Conservation (phyloP, 2,329 filamentous ascomycete species). For the Diaporthe sp. region DNA sequence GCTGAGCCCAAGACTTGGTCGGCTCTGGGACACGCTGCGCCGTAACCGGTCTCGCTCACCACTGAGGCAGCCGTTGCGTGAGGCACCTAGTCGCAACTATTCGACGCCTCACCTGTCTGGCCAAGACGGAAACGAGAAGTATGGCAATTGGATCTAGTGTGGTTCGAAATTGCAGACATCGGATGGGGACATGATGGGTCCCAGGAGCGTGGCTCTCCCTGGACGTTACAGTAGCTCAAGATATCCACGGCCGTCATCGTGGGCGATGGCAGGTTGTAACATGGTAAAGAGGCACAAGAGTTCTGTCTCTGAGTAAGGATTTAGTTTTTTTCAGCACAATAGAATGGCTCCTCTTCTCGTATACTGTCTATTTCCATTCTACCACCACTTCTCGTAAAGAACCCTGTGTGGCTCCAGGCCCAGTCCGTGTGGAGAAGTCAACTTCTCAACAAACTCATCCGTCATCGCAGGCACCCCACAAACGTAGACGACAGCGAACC, state of each 20-base stretch:
- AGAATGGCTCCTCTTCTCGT: not conserved
- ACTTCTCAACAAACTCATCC: slow-evolving; percentile 70
- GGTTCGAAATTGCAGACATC: slow-evolving; percentile 38
- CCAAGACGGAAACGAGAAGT: slow-evolving; percentile 25
- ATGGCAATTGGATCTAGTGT: slow-evolving; percentile 43
- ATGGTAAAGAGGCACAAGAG: not conserved
- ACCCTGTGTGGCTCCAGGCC: slow-evolving; percentile 49
- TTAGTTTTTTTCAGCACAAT: slow-evolving; percentile 13
- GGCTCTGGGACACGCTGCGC: slow-evolving; percentile 39
- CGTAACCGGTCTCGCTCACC: slow-evolving; percentile 40
- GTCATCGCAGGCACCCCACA: slow-evolving; percentile 80
- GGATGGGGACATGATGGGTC: slow-evolving; percentile 2
- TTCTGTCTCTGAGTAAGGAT: not conserved
- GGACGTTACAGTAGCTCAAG: slow-evolving; percentile 2
- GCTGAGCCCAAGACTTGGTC: slow-evolving; percentile 37
- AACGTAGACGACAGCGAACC: slow-evolving; percentile 71
- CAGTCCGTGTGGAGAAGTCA: slow-evolving; percentile 51
- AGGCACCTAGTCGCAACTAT: slow-evolving; percentile 26
- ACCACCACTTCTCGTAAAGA: slow-evolving; percentile 58
- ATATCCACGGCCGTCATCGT: not conserved
- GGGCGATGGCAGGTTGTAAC: not conserved
- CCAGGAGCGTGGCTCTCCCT: slow-evolving; percentile 21
- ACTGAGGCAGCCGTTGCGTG: slow-evolving; percentile 1
- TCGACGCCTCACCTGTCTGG: slow-evolving; percentile 32
- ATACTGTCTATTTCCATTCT: not conserved